Evolutionary conservation across 2,329 filamentous ascomycete species (phyloP).

Genomic region (Trichoderma gracile): DNA sequence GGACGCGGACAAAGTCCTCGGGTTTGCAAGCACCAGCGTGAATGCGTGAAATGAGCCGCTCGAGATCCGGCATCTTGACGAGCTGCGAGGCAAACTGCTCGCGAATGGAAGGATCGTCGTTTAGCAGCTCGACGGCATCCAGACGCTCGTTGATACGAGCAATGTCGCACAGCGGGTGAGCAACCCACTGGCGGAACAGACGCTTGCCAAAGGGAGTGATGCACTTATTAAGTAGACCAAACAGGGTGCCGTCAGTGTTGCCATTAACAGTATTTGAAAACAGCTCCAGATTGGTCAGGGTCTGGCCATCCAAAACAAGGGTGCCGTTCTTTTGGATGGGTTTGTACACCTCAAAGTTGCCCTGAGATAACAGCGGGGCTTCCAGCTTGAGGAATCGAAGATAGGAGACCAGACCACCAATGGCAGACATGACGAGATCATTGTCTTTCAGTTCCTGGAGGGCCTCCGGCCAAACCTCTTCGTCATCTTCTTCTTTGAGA

Average conservation of each 20-base stretch:
- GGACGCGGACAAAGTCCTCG: conserved; percentile 87
- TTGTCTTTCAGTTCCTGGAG: conserved; percentile 74
- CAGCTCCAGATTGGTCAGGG: conserved; percentile 94
- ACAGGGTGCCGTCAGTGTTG: conserved; percentile 80
- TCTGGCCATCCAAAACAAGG: conserved; percentile 90
- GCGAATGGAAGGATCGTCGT: conserved; percentile 75
- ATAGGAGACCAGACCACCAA: conserved; percentile 87
- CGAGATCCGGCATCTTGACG: conserved; percentile 88
- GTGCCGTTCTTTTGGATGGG: conserved; percentile 90
- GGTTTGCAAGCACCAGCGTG: conserved; percentile 89
- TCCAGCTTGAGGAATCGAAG: conserved; percentile 86
- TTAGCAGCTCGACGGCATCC: conserved; percentile 91
- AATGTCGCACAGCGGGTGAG: conserved; percentile 87
- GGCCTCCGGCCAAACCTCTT: conserved; percentile 72
- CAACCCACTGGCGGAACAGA: conserved; percentile 94
- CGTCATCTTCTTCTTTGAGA: conserved; percentile 54
- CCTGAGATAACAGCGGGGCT: conserved; percentile 79
- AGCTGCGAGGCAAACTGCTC: conserved; percentile 88
- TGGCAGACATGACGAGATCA: conserved; percentile 82
- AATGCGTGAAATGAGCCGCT: conserved; percentile 89
- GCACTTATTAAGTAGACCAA: conserved; percentile 87
- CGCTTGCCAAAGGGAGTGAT: conserved; percentile 97
- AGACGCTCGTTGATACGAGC: conserved; percentile 88
- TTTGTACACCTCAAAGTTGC: conserved; percentile 88
- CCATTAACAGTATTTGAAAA: conserved; percentile 93